These are phyloP conservation scores for Babesia bigemina DNA, from an alignment of 169 alveolate genomes.

Conservation along the genomic window DNA sequence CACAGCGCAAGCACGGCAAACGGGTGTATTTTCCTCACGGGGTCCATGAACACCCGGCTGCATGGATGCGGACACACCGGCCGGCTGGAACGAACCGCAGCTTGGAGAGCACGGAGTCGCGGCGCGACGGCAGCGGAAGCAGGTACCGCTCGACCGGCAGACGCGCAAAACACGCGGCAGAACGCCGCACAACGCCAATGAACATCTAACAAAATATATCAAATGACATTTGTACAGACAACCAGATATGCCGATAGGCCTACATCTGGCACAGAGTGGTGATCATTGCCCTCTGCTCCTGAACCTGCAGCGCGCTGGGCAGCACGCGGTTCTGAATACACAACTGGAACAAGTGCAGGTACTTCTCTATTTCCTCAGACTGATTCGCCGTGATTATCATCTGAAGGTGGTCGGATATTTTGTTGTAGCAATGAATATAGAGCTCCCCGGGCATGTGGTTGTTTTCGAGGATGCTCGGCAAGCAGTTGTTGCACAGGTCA, in stretches of 20 bases:
- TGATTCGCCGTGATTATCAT: constrained; percentile 72
- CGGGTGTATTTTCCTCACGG: constrained; percentile 57
- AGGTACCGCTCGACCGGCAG: constrained; percentile 39
- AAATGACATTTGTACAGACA: constrained; percentile 1
- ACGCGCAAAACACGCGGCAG: constrained; percentile 15
- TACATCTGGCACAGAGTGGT: constrained; percentile 72
- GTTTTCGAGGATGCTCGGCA: constrained; percentile 68
- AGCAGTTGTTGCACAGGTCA: constrained; percentile 72
- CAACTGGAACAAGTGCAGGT: constrained; percentile 66
- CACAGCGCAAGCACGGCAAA: constrained; percentile 34
- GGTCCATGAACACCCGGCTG: constrained; percentile 49
- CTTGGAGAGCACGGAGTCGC: constrained; percentile 4
- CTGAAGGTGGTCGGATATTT: constrained; percentile 70
- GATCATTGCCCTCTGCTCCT: constrained; percentile 75
- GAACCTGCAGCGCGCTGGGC: constrained; percentile 72
- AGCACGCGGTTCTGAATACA: constrained; percentile 70
- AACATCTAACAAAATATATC: constrained; percentile 16
- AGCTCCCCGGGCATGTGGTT: constrained; percentile 76
- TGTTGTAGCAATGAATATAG: constrained; percentile 72
- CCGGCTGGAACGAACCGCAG: background rate
- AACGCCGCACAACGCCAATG: constrained; percentile 22
- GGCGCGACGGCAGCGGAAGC: constrained; percentile 46
- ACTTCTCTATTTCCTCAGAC: constrained; percentile 70
- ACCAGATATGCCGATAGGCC: background rate
- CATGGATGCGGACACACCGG: background rate